Percentiles rank a stretch among this genome's conserved stretches.
Conservation (phyloP, 495 filamentous ascomycete species). For the Penicillium parvum region DNA sequence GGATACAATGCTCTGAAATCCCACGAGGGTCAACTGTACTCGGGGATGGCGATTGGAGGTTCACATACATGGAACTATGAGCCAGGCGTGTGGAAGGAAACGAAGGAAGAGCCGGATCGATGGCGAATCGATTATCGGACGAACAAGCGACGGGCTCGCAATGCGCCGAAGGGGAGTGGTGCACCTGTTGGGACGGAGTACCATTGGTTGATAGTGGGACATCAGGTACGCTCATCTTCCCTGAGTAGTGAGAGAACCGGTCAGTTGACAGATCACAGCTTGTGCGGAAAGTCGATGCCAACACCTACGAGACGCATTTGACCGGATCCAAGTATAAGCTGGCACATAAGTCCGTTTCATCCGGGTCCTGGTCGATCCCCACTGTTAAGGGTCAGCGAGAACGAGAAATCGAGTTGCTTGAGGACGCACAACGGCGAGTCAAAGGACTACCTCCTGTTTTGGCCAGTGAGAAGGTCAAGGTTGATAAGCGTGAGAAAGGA, state of each 20-base stretch:
- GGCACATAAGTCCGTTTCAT: conserved; percentile 27
- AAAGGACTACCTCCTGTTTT: conserved; percentile 30
- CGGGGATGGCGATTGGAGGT: conserved; percentile 31
- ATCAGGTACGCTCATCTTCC: conserved; percentile 24
- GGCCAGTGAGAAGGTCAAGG: conserved; percentile 28
- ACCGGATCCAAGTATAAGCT: conserved; percentile 36
- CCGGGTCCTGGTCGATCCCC: conserved; percentile 31
- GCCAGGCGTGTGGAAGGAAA: conserved; percentile 30
- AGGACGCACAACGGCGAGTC: conserved; percentile 29
- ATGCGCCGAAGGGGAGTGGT: conserved; percentile 28
- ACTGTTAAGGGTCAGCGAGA: conserved; percentile 34
- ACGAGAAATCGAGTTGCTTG: conserved; percentile 29
- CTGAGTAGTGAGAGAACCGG: neutral
- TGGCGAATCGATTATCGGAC: conserved; percentile 32
- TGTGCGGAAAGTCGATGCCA: conserved; percentile 34
- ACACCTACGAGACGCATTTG: conserved; percentile 35
- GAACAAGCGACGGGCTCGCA: conserved; percentile 27
- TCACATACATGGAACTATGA: conserved; percentile 35
- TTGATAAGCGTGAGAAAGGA: conserved; percentile 26
- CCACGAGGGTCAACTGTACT: conserved; percentile 27
- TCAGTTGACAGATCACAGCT: conserved; percentile 13
- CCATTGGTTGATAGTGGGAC: conserved; percentile 35
- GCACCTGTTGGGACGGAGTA: conserved; percentile 34
- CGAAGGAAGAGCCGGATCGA: conserved; percentile 32
- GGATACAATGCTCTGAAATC: conserved; percentile 31